Evolutionary conservation across 371 early-diverging fungal genomes (phyloP).

Genomic region (Mucor ambiguus): DNA sequence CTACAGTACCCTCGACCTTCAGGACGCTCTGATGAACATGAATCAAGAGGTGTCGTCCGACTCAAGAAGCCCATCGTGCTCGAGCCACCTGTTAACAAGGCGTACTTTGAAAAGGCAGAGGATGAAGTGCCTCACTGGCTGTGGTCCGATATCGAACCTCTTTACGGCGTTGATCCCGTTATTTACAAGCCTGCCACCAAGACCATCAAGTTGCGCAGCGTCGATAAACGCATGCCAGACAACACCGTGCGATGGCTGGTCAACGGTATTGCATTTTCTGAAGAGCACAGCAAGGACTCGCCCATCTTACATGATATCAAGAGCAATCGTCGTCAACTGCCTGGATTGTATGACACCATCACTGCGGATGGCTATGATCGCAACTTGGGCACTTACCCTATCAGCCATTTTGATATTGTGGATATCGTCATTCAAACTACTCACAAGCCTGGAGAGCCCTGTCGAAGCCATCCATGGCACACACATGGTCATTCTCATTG

Average conservation of each 20-base stretch:
- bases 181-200: conserved; percentile 22
- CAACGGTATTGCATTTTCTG: conserved; percentile 33
- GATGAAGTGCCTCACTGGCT: conserved; percentile 34
- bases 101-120: conserved; percentile 17
- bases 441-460: conserved; percentile 31
- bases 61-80: conserved; percentile 2
- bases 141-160: conserved; percentile 38
- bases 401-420: conserved; percentile 36
- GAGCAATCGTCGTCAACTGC: conserved; percentile 10
- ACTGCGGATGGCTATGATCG: conserved; percentile 30
- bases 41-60: neutral
- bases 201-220: conserved; percentile 33
- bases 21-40: neutral
- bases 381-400: conserved; percentile 41
- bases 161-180: conserved; percentile 39
- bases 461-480: conserved; percentile 53
- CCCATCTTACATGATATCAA: conserved; percentile 23
- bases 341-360: neutral
- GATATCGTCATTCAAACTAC: conserved; percentile 47
- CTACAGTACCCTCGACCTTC: conserved; percentile 23
- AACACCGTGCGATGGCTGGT: conserved; percentile 33
- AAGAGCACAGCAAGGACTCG: conserved; percentile 5
- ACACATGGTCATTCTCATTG: conserved; percentile 54
- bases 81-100: conserved; percentile 16
- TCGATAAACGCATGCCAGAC: conserved; percentile 18